These are phyloP conservation scores for Oenanthe sinensis DNA, from an alignment of 129 eudicot genomes.

Conservation along the genomic window DNA sequence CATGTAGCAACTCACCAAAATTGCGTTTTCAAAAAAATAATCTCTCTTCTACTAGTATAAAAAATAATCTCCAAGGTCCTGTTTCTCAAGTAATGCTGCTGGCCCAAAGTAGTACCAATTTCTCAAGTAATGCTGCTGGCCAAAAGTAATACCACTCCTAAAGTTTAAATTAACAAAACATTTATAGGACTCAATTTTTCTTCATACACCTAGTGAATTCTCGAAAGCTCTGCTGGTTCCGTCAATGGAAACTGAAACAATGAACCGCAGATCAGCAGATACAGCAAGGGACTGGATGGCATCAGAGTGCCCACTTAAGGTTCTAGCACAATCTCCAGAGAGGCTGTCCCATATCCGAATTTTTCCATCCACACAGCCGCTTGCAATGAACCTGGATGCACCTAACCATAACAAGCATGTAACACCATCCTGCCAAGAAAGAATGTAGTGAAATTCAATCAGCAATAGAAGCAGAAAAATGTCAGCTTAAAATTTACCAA, in stretches of 20 bases:
- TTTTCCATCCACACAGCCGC: constrained; percentile 83
- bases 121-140: neutral
- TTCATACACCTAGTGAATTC: constrained; percentile 22
- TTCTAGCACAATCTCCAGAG: constrained; percentile 61
- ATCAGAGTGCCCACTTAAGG: constrained; percentile 59
- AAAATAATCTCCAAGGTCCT: neutral
- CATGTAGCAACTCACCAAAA: constrained; percentile 4
- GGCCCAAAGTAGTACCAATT: neutral
- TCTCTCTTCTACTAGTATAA: neutral
- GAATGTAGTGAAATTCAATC: neutral
- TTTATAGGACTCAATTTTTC: neutral
- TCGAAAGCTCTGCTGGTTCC: constrained; percentile 63
- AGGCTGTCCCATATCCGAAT: constrained; percentile 86
- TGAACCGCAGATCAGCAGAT: constrained; percentile 35
- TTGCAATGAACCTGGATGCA: constrained; percentile 48
- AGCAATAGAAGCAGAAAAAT: neutral
- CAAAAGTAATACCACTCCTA: constrained; percentile 1
- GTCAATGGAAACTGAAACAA: constrained; percentile 63
- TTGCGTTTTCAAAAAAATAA: neutral
- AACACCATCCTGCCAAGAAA: constrained; percentile 57
- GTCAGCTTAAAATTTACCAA: neutral
- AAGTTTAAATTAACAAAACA: neutral
- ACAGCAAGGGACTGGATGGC: constrained; percentile 65
- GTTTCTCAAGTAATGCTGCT: neutral
- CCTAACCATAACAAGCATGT: constrained; percentile 77